Percentiles rank a stretch among this genome's conserved stretches.
Evolutionary conservation across 495 filamentous ascomycete genomes (phyloP).

Genomic region (Penicillium coffeae): DNA sequence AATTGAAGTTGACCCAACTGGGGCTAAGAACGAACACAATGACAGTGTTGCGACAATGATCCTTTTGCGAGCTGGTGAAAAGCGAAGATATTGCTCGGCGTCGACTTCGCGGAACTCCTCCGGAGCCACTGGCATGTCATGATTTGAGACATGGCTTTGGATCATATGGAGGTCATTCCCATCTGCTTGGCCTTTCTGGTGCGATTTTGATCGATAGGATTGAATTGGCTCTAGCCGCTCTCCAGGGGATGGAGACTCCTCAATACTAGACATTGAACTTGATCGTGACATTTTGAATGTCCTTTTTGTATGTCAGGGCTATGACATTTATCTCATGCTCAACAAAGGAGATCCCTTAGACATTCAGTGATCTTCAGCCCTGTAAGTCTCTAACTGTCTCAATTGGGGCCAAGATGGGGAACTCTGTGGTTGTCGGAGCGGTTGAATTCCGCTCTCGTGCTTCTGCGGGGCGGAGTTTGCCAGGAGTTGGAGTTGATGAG

Average conservation of each 20-base stretch:
- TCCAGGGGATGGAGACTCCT: constrained; percentile 11
- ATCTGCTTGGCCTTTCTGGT: not conserved
- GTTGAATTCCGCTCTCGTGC: too few relatives aligned
- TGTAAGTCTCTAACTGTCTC: too few relatives aligned
- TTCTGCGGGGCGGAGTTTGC: too few relatives aligned
- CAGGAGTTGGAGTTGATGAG: too few relatives aligned
- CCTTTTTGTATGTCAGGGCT: not conserved
- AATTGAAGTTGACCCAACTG: constrained; percentile 65
- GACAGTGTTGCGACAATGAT: constrained; percentile 61
- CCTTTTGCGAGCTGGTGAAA: constrained; percentile 53
- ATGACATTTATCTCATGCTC: not conserved
- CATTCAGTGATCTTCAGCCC: not conserved
- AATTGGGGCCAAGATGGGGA: too few relatives aligned
- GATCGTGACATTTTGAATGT: constrained; percentile 13
- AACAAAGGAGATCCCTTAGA: not conserved
- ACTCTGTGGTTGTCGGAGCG: too few relatives aligned
- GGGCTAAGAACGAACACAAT: constrained; percentile 64
- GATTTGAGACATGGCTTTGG: constrained; percentile 30
- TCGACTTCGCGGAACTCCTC: constrained; percentile 28
- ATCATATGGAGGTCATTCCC: constrained; percentile 16
- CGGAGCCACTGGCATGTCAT: constrained; percentile 29
- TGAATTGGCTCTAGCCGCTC: not conserved
- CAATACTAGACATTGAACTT: constrained; percentile 16
- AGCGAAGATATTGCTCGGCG: constrained; percentile 49
- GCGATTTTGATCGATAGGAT: constrained; percentile 13